These are phyloP conservation scores for Ilex aquifolium DNA, from an alignment of 257 asterid species.

Conservation along the genomic window DNA sequence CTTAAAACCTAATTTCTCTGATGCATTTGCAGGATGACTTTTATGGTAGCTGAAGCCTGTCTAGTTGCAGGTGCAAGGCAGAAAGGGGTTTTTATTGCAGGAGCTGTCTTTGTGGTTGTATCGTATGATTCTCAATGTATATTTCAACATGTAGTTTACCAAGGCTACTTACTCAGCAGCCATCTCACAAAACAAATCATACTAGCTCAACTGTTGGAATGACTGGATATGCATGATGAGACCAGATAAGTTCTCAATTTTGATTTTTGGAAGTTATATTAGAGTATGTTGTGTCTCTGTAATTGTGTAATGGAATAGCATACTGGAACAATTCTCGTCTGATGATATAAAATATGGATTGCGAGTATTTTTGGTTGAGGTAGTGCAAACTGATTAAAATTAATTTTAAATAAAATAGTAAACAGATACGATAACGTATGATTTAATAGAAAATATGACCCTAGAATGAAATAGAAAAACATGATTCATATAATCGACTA, in stretches of 20 bases:
- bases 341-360: too few relatives aligned
- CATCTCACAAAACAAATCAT: conserved; percentile 45
- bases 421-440: too few relatives aligned
- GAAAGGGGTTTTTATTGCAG: conserved; percentile 87
- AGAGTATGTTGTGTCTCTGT: too few relatives aligned
- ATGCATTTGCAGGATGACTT: conserved; percentile 48
- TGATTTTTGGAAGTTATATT: neutral
- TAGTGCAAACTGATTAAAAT: too few relatives aligned
- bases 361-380: too few relatives aligned
- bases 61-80: conserved; percentile 68
- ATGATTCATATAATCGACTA: neutral
- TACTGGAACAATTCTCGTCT: too few relatives aligned
- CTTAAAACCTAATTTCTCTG: too few relatives aligned
- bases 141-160: conserved; percentile 68
- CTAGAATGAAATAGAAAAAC: too few relatives aligned
- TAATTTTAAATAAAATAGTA: too few relatives aligned
- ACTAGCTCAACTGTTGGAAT: conserved; percentile 45
- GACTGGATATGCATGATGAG: conserved; percentile 36
- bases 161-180: conserved; percentile 51
- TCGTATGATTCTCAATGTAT: conserved; percentile 65
- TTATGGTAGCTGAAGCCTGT: conserved; percentile 76
- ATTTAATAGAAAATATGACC: too few relatives aligned
- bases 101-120: conserved; percentile 76
- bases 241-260: neutral
- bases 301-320: too few relatives aligned